Conservation (phyloP, 345 rosid species). For the Citrus trifoliata region DNA sequence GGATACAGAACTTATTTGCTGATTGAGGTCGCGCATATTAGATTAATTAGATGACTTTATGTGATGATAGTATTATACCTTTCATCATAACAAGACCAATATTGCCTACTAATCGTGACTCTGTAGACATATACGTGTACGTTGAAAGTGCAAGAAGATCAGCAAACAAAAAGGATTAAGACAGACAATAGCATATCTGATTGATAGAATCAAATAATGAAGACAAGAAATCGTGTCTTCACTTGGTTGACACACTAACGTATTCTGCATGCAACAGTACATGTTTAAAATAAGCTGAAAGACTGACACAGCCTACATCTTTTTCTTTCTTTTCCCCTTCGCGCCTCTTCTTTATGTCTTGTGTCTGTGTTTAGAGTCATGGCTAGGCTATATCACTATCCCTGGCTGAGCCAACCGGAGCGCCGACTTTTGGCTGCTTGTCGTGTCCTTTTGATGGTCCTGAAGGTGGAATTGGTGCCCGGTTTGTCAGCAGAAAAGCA, state of each 20-base stretch:
- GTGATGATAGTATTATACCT: no score
- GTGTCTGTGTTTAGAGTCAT: neutral
- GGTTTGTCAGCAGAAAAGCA: constrained; percentile 15
- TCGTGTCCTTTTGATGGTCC: constrained; percentile 34
- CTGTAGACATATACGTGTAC: neutral
- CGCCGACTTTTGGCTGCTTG: neutral
- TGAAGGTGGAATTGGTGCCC: constrained; percentile 29
- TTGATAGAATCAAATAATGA: neutral
- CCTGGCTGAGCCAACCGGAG: neutral
- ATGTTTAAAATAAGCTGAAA: neutral
- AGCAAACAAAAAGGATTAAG: neutral
- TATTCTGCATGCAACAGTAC: neutral
- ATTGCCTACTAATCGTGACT: no score
- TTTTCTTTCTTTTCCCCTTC: no score
- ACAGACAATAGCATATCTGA: neutral
- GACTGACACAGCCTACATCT: neutral
- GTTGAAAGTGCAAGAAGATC: neutral
- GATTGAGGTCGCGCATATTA: no score
- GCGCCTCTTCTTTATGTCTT: neutral
- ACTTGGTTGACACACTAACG: neutral
- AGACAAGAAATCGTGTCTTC: neutral
- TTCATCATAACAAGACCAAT: no score
- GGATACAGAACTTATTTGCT: no score
- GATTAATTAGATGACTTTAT: no score
- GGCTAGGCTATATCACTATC: no score